phyloP scores from a whole-genome alignment of 1,139 yeast species.

The Zygoascus sp. region DNA sequence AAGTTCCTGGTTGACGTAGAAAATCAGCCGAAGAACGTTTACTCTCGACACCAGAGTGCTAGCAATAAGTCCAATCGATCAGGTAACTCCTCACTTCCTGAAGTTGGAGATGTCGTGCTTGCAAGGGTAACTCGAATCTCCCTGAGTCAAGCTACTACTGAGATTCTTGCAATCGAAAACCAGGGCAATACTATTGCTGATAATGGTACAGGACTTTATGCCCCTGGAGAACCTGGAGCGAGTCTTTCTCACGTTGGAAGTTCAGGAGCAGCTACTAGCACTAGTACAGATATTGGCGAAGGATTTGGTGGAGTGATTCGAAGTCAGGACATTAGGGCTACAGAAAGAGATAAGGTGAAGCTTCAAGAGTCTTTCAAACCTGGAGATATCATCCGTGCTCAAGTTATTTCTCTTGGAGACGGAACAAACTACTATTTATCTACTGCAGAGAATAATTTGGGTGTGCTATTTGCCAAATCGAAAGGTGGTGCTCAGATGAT shows the following conservation, averaged over 20 bases:
- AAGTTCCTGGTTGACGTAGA: slow-evolving; percentile 36
- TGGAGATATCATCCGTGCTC: slow-evolving; percentile 87
- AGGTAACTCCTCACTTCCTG: slow-evolving; percentile 53
- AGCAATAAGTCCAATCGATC: slow-evolving; percentile 26
- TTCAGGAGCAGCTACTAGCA: slow-evolving; percentile 37
- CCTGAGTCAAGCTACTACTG: slow-evolving; percentile 71
- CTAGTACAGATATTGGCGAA: slow-evolving; percentile 74
- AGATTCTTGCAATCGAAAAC: slow-evolving; percentile 74
- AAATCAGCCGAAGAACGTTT: slow-evolving; percentile 35
- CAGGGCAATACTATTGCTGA: slow-evolving; percentile 56
- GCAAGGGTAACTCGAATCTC: slow-evolving; percentile 68
- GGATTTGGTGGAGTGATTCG: slow-evolving; percentile 86
- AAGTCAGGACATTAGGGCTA: slow-evolving; percentile 82
- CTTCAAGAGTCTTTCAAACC: slow-evolving; percentile 78
- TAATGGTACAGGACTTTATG: slow-evolving; percentile 63
- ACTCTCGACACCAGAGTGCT: slow-evolving; percentile 22
- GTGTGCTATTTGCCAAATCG: slow-evolving; percentile 82
- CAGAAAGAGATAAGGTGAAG: slow-evolving; percentile 84
- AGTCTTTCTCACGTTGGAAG: slow-evolving; percentile 38
- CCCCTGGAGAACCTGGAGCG: slow-evolving; percentile 38
- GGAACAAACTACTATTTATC: slow-evolving; percentile 85
- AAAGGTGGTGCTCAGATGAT: slow-evolving; percentile 66
- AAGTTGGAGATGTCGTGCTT: slow-evolving; percentile 78
- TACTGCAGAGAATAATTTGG: slow-evolving; percentile 87
- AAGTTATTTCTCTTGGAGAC: slow-evolving; percentile 76